Conservation (phyloP, 2,329 filamentous ascomycete species). For the Macrophomina pseudophaseolina region DNA sequence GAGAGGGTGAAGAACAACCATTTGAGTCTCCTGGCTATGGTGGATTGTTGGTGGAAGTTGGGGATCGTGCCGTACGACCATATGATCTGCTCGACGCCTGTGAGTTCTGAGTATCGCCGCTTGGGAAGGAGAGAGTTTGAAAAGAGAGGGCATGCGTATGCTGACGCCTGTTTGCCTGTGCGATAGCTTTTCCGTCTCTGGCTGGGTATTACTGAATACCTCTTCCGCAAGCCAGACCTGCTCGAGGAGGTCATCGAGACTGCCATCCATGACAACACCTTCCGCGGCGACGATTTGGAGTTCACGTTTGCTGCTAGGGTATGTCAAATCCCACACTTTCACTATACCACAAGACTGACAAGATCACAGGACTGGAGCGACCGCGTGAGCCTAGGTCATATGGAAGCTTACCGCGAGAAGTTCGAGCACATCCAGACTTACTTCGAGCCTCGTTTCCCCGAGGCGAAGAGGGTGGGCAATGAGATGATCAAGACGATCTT, state of each 20-base stretch:
- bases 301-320: conserved; percentile 93
- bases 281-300: conserved; percentile 93
- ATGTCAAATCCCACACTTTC: conserved; percentile 34
- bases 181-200: conserved; percentile 84
- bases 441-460: conserved; percentile 87
- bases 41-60: conserved; percentile 96
- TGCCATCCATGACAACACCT: conserved; percentile 86
- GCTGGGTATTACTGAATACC: conserved; percentile 94
- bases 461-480: conserved; percentile 86
- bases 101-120: conserved; percentile 43
- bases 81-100: conserved; percentile 98
- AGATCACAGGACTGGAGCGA: conserved; percentile 83
- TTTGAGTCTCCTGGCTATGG: conserved; percentile 90
- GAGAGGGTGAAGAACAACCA: conserved; percentile 87
- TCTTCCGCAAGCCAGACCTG: conserved; percentile 82
- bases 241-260: conserved; percentile 85
- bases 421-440: conserved; percentile 90
- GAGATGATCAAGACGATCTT: conserved; percentile 97
- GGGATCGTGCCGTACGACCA: conserved; percentile 97
- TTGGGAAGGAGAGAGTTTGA: background rate
- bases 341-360: conserved; percentile 5
- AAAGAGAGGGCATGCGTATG: conserved; percentile 12
- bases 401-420: conserved; percentile 88
- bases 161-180: background rate
- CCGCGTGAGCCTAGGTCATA: conserved; percentile 87